Evolutionary conservation across 257 asterid genomes (phyloP).

Genomic region (Solanum virginianum): DNA sequence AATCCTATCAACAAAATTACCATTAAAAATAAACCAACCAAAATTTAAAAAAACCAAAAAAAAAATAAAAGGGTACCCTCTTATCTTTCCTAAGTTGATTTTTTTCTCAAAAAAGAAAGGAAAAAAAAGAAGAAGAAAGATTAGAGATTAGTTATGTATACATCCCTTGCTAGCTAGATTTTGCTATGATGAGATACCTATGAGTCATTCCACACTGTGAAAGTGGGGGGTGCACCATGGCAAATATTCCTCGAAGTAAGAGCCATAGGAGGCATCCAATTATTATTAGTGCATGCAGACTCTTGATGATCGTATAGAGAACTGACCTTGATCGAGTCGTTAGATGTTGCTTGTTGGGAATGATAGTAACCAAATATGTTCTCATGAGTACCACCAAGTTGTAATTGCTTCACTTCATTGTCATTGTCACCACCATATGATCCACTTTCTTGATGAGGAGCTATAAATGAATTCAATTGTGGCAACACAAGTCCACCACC

Average conservation of each 20-base stretch:
- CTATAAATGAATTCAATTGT: slow-evolving; percentile 15
- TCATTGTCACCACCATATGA: neutral
- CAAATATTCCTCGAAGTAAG: slow-evolving; percentile 22
- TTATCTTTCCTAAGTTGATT: slow-evolving; percentile 5
- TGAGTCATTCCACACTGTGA: slow-evolving; percentile 60
- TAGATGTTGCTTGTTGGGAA: slow-evolving; percentile 17
- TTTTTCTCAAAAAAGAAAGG: neutral
- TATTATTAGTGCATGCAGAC: slow-evolving; percentile 9
- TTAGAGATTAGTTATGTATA: slow-evolving; percentile 25
- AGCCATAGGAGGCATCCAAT: slow-evolving; percentile 33
- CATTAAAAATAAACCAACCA: neutral
- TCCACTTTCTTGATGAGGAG: slow-evolving; percentile 14
- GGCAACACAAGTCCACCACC: slow-evolving; percentile 14
- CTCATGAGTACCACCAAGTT: slow-evolving; percentile 21
- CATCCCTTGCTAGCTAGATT: slow-evolving; percentile 1
- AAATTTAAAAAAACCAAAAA: neutral
- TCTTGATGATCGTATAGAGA: slow-evolving; percentile 15
- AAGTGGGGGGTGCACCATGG: slow-evolving; percentile 34
- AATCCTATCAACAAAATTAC: slow-evolving; percentile 9
- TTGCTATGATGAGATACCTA: neutral
- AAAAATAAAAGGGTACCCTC: neutral
- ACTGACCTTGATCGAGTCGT: slow-evolving; percentile 1
- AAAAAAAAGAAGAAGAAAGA: neutral
- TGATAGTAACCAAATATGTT: slow-evolving; percentile 29
- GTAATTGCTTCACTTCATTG: slow-evolving; percentile 7